These are phyloP conservation scores for Lactarius tabidus DNA, from an alignment of 768 basidiomycete genomes.

Conservation along the genomic window DNA sequence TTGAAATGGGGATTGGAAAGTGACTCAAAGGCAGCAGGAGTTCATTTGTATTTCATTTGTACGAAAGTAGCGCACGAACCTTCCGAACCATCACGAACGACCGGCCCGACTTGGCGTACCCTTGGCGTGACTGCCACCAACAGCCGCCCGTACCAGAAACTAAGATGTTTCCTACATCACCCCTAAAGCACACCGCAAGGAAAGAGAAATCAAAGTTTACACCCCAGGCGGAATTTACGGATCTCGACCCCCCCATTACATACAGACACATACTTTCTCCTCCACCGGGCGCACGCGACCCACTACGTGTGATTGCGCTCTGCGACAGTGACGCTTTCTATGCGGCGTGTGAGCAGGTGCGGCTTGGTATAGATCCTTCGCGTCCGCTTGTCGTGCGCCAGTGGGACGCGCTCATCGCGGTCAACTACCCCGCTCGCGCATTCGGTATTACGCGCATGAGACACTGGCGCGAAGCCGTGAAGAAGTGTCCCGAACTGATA, in stretches of 20 bases:
- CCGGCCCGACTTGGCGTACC: neutral
- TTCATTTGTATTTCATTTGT: neutral
- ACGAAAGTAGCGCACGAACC: neutral
- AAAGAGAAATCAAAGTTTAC: slow-evolving; percentile 18
- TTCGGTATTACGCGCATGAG: slow-evolving; percentile 94
- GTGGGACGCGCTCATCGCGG: slow-evolving; percentile 87
- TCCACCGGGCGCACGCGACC: slow-evolving; percentile 66
- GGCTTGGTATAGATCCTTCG: slow-evolving; percentile 60
- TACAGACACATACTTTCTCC: slow-evolving; percentile 73
- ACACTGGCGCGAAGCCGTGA: slow-evolving; percentile 74
- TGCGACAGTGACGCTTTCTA: slow-evolving; percentile 91
- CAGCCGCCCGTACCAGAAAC: neutral
- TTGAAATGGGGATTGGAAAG: neutral
- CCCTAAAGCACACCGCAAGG: slow-evolving; percentile 12
- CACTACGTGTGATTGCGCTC: slow-evolving; percentile 79
- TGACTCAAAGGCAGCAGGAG: neutral
- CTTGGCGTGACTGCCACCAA: neutral
- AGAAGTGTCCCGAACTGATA: slow-evolving; percentile 77
- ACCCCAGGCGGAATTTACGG: slow-evolving; percentile 43
- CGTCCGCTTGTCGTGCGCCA: slow-evolving; percentile 79
- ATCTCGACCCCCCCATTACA: slow-evolving; percentile 65
- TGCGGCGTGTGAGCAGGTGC: slow-evolving; percentile 79
- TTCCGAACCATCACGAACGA: neutral
- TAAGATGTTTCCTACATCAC: slow-evolving; percentile 15
- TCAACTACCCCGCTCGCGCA: slow-evolving; percentile 91